Base-by-base conservation (phyloP, 345 rosid genomes). In the Populus alba region DNA sequence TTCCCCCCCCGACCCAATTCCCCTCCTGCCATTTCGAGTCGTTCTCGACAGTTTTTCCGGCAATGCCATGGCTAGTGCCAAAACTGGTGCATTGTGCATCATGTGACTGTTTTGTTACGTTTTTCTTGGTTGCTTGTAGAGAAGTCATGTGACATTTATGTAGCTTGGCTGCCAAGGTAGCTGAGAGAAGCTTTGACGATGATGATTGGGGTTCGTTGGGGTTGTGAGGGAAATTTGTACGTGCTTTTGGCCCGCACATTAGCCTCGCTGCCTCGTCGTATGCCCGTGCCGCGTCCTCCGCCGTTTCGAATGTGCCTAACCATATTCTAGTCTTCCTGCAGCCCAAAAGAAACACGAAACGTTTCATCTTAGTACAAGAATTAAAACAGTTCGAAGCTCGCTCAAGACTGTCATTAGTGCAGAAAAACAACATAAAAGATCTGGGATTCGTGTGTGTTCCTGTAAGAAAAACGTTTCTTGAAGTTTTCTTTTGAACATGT, bases 301-400 rank as follows among this genome's bases (percentile, higher is more conserved):
- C 82, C 15, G 79, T 82, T 61, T 82, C 85, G 74, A 82, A 82
- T 31, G 85, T 82, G 70, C 85, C 85, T 6, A 82, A 73, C 85
- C 85, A 82, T 53, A 82, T 82, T 57, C 85, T 82, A 2, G 85
- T 82, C 82, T 82, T 82, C 80, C 82, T 82, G 83, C 29, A 37
- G 45, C 43, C 38, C 12, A 20, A 4, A 70, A 70, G 59, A 38
- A 12, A 51, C 1, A 16, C 3, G 17, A 38, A 65, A 53, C 13
- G 69, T 53, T 68, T 33, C 27, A 3, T 33, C 39, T 76, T 12
- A 66, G 67, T 35, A 37, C 68, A 67, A 38, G 29, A 31, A 20
- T 22, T 27, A 2, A 66, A 66, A 16, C 10, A 38, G 49, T 11
- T 27, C 7, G 22, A 18, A 20, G 4, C 9, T 31, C 27, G 25